Base-by-base conservation (phyloP, 2,329 filamentous ascomycete genomes). In the Cryoendolithus antarcticus region DNA sequence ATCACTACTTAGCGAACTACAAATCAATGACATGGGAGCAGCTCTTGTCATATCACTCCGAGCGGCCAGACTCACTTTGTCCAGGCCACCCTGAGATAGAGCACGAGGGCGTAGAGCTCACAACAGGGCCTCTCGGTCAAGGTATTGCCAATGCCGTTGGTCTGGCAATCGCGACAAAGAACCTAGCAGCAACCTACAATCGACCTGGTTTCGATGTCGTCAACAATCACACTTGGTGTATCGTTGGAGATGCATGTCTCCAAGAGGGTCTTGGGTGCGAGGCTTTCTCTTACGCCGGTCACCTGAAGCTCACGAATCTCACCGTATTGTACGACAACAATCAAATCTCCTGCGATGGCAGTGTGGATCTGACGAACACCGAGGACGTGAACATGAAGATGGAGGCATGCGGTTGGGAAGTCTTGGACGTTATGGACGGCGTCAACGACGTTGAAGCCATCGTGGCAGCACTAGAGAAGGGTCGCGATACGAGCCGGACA, bases 291-390 rank as follows among this genome's bases (percentile, higher is more conserved):
- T 63, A 75, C 4, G 72, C 72, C 4, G 73, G 72, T 1, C 71
- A 75, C 51, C 63, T 66, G 53, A 64, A 62, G 45, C 59, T 77
- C 7, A 67, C 71, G 56, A 77, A 77, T 51, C 56, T 77, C 1
- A 67, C 66, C 3, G 55, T 77, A 19, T 69, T 75, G 34, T 77
- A 77, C 46, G 74, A 77, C 46, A 76, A 77, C 55, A 76, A 77
- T 52, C 68, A 73, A 48, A 61, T 77, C 35, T 75, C 72, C 4
- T 76, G 72, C 48, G 73, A 76, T 41, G 73, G 74, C 1, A 65
- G 63, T 2, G 64, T 75, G 2, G 70, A 75, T 51, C 58, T 67
- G 32, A 64, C 64, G 2, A 74, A 72, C 44, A 71, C 64, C 0
- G 72, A 77, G 47, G 71, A 76, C 34, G 60, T 74, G 47, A 74